These are phyloP conservation scores for Aristolochia fimbriata DNA, from an alignment of 164 flowering plant genomes.

Conservation along the genomic window DNA sequence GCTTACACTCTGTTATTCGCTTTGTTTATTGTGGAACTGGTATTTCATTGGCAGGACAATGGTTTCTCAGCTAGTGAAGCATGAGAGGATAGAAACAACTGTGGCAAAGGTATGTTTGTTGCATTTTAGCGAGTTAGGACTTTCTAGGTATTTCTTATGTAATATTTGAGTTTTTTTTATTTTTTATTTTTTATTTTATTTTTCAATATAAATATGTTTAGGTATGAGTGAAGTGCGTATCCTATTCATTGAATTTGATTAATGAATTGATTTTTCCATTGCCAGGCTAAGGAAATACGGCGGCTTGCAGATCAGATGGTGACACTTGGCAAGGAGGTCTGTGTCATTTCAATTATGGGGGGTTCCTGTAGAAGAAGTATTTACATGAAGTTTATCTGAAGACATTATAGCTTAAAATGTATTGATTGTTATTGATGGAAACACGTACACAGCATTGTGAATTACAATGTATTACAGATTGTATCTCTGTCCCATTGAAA, in stretches of 20 bases:
- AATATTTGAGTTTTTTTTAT: too few species aligned
- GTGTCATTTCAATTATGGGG: too few species aligned
- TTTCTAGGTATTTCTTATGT: too few species aligned
- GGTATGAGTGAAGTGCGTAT: not conserved
- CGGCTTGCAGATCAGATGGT: slow-evolving; percentile 92
- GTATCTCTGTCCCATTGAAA: not conserved
- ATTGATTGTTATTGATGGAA: too few species aligned
- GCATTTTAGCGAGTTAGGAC: not conserved
- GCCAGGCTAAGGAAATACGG: slow-evolving; percentile 79
- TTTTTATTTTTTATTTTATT: too few species aligned
- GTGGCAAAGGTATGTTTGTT: slow-evolving; percentile 60
- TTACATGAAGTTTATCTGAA: not conserved
- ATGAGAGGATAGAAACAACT: slow-evolving; percentile 91
- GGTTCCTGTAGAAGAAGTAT: not conserved
- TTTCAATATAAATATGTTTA: too few species aligned
- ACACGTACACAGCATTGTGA: not conserved
- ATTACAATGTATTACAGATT: not conserved
- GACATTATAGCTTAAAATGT: too few species aligned
- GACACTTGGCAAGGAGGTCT: slow-evolving; percentile 83
- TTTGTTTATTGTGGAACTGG: slow-evolving; percentile 2
- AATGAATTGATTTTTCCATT: slow-evolving; percentile 3
- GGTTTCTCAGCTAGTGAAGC: slow-evolving; percentile 95
- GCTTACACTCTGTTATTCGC: not conserved
- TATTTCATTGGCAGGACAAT: slow-evolving; percentile 50
- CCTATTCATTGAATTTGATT: not conserved